A percentile compares a stretch with the other conserved stretches of the same genome.
Evolutionary conservation across 2,329 filamentous ascomycete genomes (phyloP).

Genomic region (Cryphonectria radicalis): DNA sequence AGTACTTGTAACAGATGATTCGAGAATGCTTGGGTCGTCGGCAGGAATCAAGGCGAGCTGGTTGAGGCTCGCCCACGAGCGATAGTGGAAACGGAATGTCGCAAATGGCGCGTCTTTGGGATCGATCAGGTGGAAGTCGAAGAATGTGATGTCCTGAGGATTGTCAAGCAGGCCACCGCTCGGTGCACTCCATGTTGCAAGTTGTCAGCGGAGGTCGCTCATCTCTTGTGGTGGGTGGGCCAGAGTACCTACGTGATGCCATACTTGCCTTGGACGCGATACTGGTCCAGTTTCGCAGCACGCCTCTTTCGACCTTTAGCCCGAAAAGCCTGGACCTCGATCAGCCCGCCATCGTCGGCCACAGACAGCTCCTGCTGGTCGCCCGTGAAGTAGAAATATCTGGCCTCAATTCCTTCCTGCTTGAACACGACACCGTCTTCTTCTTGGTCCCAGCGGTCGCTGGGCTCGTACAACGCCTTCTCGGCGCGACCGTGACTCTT

Average conservation of each 20-base stretch:
- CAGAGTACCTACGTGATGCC: conserved; percentile 55
- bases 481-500: conserved; percentile 46
- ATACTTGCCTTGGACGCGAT: conserved; percentile 52
- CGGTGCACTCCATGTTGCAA: conserved; percentile 46
- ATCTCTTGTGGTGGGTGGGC: neutral
- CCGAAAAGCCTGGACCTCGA: conserved; percentile 58
- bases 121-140: conserved; percentile 57
- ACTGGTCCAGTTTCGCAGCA: conserved; percentile 47
- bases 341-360: conserved; percentile 58
- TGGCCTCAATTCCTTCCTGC: conserved; percentile 50
- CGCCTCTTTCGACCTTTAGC: conserved; percentile 52
- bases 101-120: conserved; percentile 56
- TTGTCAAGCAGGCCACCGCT: conserved; percentile 57
- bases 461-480: conserved; percentile 54
- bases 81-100: conserved; percentile 61
- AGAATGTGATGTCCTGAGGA: conserved; percentile 55
- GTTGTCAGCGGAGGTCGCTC: neutral
- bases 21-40: conserved; percentile 21
- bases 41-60: conserved; percentile 52
- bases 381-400: conserved; percentile 55
- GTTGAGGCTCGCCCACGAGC: conserved; percentile 54
- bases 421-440: conserved; percentile 41
- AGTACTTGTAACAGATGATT: conserved; percentile 13
- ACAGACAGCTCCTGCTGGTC: conserved; percentile 42
- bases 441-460: conserved; percentile 45